Conservation (phyloP, 2,329 filamentous ascomycete genomes). For the Hortaea werneckii region DNA sequence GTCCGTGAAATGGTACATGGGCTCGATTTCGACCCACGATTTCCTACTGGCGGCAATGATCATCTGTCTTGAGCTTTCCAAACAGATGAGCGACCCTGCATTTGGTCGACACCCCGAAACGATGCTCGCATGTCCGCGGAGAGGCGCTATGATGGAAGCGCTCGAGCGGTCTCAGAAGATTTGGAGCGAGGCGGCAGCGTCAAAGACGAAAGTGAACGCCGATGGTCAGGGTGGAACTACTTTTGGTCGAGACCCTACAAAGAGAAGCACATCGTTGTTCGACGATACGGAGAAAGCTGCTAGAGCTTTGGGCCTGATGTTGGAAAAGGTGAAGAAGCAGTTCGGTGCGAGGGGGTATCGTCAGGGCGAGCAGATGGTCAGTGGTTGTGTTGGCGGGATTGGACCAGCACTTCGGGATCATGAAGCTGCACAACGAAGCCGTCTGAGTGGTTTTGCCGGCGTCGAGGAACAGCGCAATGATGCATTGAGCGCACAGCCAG, state of each 20-base stretch:
- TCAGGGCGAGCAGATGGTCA: background rate
- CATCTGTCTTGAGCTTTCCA: constrained; percentile 35
- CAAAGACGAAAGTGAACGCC: constrained; percentile 2
- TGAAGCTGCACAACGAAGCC: background rate
- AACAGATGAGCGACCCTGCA: constrained; percentile 15
- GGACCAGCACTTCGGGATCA: background rate
- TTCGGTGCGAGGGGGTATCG: constrained; percentile 4
- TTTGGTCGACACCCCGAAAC: constrained; percentile 5
- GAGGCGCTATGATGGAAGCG: constrained; percentile 20
- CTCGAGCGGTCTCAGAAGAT: constrained; percentile 24
- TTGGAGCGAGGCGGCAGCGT: constrained; percentile 15
- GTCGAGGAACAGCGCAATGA: background rate
- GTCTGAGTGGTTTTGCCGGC: background rate
- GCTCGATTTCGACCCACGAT: constrained; percentile 36
- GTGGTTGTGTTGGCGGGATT: background rate
- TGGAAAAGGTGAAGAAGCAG: constrained; percentile 19
- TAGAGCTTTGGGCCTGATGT: constrained; percentile 23
- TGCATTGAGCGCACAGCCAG: background rate
- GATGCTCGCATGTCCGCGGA: constrained; percentile 14
- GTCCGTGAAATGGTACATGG: constrained; percentile 37
- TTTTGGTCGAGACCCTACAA: constrained; percentile 4
- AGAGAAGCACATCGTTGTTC: constrained; percentile 13
- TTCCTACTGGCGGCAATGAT: constrained; percentile 42
- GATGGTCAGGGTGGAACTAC: constrained; percentile 2
- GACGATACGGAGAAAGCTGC: constrained; percentile 22